phyloP scores from a whole-genome alignment of 164 flowering plant species.

The Protea cynaroides region DNA sequence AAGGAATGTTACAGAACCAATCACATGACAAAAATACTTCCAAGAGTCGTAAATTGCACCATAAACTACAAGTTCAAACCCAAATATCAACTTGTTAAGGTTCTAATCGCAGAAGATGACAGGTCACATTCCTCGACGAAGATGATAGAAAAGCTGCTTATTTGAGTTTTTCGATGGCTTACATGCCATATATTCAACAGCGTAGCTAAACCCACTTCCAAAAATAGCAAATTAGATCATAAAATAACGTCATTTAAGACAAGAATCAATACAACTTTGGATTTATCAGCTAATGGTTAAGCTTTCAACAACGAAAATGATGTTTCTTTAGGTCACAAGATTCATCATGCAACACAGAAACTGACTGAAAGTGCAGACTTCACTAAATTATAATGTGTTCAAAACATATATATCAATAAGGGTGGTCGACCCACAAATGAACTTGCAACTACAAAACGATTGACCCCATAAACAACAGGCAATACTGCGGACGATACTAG shows the following conservation, averaged over 20 bases:
- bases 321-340: background rate
- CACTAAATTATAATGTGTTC: slow-evolving; percentile 9
- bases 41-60: background rate
- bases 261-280: background rate
- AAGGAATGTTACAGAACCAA: background rate
- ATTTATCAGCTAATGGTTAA: background rate
- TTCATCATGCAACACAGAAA: background rate
- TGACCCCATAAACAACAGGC: slow-evolving; percentile 8
- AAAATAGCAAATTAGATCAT: background rate
- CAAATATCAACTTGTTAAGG: background rate
- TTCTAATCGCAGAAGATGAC: background rate
- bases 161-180: background rate
- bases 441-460: background rate
- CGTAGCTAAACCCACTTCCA: background rate
- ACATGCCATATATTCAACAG: background rate
- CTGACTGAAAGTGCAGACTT: background rate
- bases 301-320: background rate
- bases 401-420: background rate
- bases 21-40: background rate
- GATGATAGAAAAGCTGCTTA: background rate
- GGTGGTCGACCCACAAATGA: background rate
- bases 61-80: background rate
- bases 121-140: background rate
- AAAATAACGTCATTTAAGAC: background rate
- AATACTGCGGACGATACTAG: background rate